Evolutionary conservation across 1,284 basidiomycete species (phyloP).

Genomic region (Ustilago curta): DNA sequence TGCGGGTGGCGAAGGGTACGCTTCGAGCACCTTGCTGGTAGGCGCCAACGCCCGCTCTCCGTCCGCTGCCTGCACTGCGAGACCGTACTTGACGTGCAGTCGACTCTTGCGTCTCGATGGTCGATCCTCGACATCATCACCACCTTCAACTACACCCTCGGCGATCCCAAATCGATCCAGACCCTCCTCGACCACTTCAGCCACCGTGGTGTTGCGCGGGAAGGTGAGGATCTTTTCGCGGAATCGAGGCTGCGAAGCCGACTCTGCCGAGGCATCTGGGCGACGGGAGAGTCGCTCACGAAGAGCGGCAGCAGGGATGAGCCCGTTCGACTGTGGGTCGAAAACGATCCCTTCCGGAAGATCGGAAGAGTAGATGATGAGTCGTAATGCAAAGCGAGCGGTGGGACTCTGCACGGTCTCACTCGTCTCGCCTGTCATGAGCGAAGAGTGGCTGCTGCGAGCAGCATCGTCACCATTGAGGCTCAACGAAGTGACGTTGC

Average conservation of each 20-base stretch:
- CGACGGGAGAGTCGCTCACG: slow-evolving; percentile 28
- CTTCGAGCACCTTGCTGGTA: slow-evolving; percentile 74
- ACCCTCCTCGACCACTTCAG: slow-evolving; percentile 92
- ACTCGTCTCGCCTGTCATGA: slow-evolving; percentile 38
- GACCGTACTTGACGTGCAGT: slow-evolving; percentile 81
- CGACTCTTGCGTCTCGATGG: slow-evolving; percentile 81
- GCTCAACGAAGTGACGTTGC: slow-evolving; percentile 41
- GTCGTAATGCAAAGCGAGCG: slow-evolving; percentile 85
- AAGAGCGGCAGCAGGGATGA: slow-evolving; percentile 73
- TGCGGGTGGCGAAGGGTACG: slow-evolving; percentile 76
- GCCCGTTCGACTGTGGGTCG: slow-evolving; percentile 88
- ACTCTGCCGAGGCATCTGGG: slow-evolving; percentile 11
- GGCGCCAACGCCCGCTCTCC: slow-evolving; percentile 52
- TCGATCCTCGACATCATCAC: slow-evolving; percentile 95
- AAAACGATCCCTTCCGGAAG: slow-evolving; percentile 93
- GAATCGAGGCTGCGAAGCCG: slow-evolving; percentile 33
- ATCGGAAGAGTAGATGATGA: slow-evolving; percentile 87
- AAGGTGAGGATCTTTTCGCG: slow-evolving; percentile 70
- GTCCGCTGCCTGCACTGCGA: slow-evolving; percentile 71
- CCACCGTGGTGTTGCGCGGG: slow-evolving; percentile 94
- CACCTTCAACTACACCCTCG: slow-evolving; percentile 96
- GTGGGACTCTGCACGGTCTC: slow-evolving; percentile 67
- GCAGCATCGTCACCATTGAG: slow-evolving; percentile 31
- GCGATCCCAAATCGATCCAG: slow-evolving; percentile 91
- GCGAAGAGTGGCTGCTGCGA: slow-evolving; percentile 42